A percentile compares a stretch with the other conserved stretches of the same genome.
Evolutionary conservation across 2,329 filamentous ascomycete species (phyloP).

Genomic region (Neonectria sp.): DNA sequence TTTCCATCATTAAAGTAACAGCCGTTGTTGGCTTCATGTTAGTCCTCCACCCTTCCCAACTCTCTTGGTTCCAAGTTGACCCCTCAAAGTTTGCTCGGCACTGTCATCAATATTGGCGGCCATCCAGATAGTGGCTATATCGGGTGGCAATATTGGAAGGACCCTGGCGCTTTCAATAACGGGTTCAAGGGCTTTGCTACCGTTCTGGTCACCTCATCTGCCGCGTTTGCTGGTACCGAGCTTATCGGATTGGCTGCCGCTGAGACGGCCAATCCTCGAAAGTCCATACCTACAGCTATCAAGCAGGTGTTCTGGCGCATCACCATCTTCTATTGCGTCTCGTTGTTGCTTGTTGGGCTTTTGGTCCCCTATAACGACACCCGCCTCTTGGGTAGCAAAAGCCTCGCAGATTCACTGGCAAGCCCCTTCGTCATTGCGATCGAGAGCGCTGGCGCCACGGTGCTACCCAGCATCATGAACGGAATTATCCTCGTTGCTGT

Average conservation of each 20-base stretch:
- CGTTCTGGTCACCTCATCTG: constrained; percentile 82
- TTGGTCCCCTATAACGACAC: constrained; percentile 81
- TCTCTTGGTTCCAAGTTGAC: constrained; percentile 26
- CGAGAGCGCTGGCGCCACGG: constrained; percentile 83
- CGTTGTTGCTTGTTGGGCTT: constrained; percentile 84
- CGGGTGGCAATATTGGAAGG: constrained; percentile 81
- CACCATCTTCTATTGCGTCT: constrained; percentile 88
- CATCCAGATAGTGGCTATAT: constrained; percentile 82
- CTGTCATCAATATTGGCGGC: constrained; percentile 87
- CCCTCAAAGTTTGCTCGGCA: constrained; percentile 77
- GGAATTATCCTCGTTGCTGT: constrained; percentile 93
- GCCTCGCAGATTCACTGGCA: constrained; percentile 75
- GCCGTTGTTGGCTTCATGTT: constrained; percentile 91
- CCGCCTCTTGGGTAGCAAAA: constrained; percentile 71
- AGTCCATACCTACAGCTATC: constrained; percentile 88
- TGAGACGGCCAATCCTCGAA: constrained; percentile 83
- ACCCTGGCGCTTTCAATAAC: constrained; percentile 87
- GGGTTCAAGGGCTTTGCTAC: constrained; percentile 85
- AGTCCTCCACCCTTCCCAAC: background rate
- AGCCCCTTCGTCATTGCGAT: constrained; percentile 96
- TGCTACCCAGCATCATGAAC: constrained; percentile 91
- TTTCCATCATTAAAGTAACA: constrained; percentile 87
- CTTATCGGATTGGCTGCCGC: constrained; percentile 83
- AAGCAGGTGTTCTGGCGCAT: constrained; percentile 98
- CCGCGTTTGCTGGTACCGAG: constrained; percentile 82